Conservation (phyloP, 2,329 filamentous ascomycete species). For the Pseudogymnoascus sp. region DNA sequence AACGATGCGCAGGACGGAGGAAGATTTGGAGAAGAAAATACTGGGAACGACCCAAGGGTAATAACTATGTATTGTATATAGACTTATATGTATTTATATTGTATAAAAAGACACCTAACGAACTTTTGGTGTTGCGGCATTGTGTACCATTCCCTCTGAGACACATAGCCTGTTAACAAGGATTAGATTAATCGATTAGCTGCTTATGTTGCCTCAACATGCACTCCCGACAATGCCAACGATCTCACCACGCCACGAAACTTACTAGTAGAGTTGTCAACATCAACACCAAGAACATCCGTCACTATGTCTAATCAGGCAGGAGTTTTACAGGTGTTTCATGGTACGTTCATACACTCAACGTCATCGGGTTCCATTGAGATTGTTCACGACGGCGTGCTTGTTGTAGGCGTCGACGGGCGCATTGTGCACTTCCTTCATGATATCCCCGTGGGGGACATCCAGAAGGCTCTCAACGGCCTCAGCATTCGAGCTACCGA, state of each 20-base stretch:
- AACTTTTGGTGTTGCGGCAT: background rate
- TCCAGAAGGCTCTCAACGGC: background rate
- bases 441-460: background rate
- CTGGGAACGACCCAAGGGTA: background rate
- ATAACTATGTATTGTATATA: constrained; percentile 7
- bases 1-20: constrained; percentile 23
- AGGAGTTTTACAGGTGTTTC: background rate
- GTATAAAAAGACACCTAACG: background rate
- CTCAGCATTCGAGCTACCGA: background rate
- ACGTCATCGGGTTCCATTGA: background rate
- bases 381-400: background rate
- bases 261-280: background rate
- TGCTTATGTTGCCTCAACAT: background rate
- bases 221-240: background rate
- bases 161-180: background rate
- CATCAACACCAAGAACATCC: background rate
- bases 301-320: background rate
- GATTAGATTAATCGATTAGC: background rate
- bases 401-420: background rate
- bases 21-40: constrained; percentile 19
- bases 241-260: background rate
- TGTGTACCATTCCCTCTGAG: background rate
- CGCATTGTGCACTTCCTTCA: background rate
- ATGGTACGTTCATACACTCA: background rate
- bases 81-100: constrained; percentile 2